Percentiles rank a stretch among this genome's conserved stretches.
phyloP scores from a whole-genome alignment of 2,329 filamentous ascomycete species.

The Orbilia oligospora region DNA sequence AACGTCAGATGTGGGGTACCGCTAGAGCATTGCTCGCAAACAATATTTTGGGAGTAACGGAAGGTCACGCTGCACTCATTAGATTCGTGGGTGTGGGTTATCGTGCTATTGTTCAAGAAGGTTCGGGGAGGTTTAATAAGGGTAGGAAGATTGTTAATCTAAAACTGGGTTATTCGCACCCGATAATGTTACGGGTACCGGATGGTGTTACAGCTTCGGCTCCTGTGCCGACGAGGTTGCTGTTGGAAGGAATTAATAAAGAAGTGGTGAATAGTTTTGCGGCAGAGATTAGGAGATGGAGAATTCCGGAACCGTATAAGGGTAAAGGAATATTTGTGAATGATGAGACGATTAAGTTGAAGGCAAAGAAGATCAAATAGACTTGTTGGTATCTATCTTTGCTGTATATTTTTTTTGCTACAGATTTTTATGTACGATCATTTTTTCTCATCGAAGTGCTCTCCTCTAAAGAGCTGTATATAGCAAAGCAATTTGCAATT shows the following conservation, averaged over 20 bases:
- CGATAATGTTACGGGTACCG: conserved; percentile 89
- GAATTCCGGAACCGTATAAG: conserved; percentile 96
- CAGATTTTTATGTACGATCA: conserved; percentile 41
- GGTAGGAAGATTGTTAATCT: conserved; percentile 91
- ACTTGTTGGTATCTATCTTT: conserved; percentile 42
- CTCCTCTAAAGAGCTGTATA: neutral
- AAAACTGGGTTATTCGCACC: conserved; percentile 97
- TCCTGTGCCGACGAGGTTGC: conserved; percentile 89
- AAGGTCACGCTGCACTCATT: conserved; percentile 94
- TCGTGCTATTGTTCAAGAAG: conserved; percentile 85
- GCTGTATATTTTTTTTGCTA: neutral
- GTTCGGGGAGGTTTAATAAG: conserved; percentile 78
- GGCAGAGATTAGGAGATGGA: conserved; percentile 88
- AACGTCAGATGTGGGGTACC: conserved; percentile 97
- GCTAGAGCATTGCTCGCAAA: conserved; percentile 90
- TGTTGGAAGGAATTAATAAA: conserved; percentile 89
- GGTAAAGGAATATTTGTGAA: conserved; percentile 95
- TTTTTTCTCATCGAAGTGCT: neutral
- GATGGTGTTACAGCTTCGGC: conserved; percentile 86
- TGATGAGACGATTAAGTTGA: conserved; percentile 96
- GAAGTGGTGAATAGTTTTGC: conserved; percentile 92
- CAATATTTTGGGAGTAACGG: conserved; percentile 91
- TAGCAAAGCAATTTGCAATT: conserved; percentile 25
- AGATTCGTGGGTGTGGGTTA: conserved; percentile 96
- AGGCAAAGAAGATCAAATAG: conserved; percentile 97